Evolutionary conservation across 148 eudicot species (phyloP), one percentile per base, ranked within the genome.

Genomic region (Silene uniflora): DNA sequence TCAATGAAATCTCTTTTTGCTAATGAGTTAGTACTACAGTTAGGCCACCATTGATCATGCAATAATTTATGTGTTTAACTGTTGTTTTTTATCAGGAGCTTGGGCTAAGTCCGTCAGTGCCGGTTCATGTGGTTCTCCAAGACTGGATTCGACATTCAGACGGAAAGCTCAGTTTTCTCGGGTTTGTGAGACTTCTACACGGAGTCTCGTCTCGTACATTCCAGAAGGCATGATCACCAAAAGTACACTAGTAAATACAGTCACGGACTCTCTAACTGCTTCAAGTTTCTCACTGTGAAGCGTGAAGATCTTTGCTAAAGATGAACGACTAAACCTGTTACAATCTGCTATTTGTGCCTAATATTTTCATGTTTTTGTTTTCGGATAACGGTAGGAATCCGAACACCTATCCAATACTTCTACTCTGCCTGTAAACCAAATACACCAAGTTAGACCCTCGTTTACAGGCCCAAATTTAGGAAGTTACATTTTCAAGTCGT

Each of bases 91-190:
- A 52, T 18, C 87, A 93, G 98, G 98, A 91, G 75, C 97, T 93
- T 55, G 97, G 95, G 49, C 90, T 93, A n/a, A 84, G 97, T 75
- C 95, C 97, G 7, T 91, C 97, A 7, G 93, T 93, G 69, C 97
- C 98, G 0, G 89, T 93, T 81, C 97, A 93, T 22, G 98, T 93
- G 65, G 98, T 93, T 75, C 97, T 93, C 58, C 93, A 91, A 76
- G 98, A 93, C 67, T 93, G 98, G 98, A 89, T 93, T 54, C 82
- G 98, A 84, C 98, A 91, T 77, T 76, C 88, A 2, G 98, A 93
- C 64, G 98, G 98, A 47, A 94, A 94, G 85, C 93, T 94, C 74
- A 94, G 97, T 79, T 94, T 94, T 83, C 80, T 90, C 42, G 98
- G 97, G 24, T 93, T 93, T 82, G 95, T 93, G 58, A 83, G 93